phyloP scores from a whole-genome alignment of 202 grass and related monocot genomes.

The Sporobolus alterniflorus region DNA sequence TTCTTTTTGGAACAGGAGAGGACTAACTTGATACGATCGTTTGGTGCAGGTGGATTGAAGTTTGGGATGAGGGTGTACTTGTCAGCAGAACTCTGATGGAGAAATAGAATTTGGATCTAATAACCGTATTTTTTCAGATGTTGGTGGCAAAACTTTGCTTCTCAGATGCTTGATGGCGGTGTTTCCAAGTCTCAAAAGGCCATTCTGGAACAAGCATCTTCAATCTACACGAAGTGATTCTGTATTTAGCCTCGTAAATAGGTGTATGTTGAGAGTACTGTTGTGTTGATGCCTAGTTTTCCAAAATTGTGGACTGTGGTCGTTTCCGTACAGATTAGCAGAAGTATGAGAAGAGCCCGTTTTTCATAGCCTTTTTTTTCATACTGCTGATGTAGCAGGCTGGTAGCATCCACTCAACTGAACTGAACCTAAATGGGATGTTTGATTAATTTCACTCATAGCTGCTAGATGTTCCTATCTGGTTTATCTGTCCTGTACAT shows the following conservation, averaged over 20 bases:
- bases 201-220: too few relatives aligned
- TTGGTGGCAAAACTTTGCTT: background rate
- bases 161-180: too few relatives aligned
- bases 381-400: background rate
- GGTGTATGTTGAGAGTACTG: background rate
- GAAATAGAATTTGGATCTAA: conserved; percentile 20
- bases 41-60: conserved; percentile 76
- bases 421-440: background rate
- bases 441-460: conserved; percentile 2
- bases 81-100: conserved; percentile 47
- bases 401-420: background rate
- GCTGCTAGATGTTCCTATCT: conserved; percentile 1
- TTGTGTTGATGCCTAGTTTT: background rate
- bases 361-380: background rate
- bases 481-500: background rate
- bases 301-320: background rate
- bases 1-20: background rate
- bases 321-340: background rate
- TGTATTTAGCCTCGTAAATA: background rate
- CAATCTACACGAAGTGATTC: too few relatives aligned
- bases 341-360: conserved; percentile 13
- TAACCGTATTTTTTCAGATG: background rate
- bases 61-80: conserved; percentile 81
- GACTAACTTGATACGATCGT: conserved; percentile 7
- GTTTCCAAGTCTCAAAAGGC: too few relatives aligned